Percentiles rank a stretch among this genome's conserved stretches.
phyloP scores from a whole-genome alignment of 192 early-diverging fungal species.

The Podila epicladia region DNA sequence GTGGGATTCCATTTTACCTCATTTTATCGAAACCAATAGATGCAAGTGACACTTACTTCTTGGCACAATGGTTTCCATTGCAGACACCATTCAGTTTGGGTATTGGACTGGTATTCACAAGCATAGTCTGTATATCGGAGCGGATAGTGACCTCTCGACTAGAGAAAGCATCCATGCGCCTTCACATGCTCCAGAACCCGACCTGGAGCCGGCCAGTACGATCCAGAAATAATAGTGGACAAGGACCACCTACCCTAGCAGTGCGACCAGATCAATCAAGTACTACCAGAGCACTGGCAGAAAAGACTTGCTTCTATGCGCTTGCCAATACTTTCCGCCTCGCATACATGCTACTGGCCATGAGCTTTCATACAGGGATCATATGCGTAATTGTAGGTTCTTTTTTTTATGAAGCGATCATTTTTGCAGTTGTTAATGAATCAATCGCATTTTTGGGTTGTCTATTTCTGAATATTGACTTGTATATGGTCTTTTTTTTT shows the following conservation, averaged over 20 bases:
- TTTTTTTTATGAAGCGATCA: background rate
- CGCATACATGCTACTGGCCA: slow-evolving; percentile 51
- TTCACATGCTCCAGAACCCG: background rate
- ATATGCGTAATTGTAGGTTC: slow-evolving; percentile 38
- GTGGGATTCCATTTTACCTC: background rate
- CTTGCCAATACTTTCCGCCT: slow-evolving; percentile 36
- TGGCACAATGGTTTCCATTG: background rate
- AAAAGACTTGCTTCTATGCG: slow-evolving; percentile 21
- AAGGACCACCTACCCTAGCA: background rate
- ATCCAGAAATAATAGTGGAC: background rate
- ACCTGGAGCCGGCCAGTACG: background rate
- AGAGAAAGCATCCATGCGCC: slow-evolving; percentile 2
- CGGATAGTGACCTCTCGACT: slow-evolving; percentile 11
- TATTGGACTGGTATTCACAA: slow-evolving; percentile 11
- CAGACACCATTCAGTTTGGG: background rate
- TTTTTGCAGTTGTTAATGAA: background rate
- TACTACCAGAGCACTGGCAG: background rate
- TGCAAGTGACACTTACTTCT: slow-evolving; percentile 8
- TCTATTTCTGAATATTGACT: background rate
- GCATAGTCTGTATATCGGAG: slow-evolving; percentile 5
- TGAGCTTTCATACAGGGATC: slow-evolving; percentile 53
- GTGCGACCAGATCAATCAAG: background rate
- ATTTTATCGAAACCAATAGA: slow-evolving; percentile 2
- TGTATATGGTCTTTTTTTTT: background rate
- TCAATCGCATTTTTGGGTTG: background rate